Percentiles rank a stretch among this genome's conserved stretches.
These are phyloP conservation scores for Syncephalastrum monosporum DNA, from an alignment of 371 early-diverging fungal species.

Conservation along the genomic window DNA sequence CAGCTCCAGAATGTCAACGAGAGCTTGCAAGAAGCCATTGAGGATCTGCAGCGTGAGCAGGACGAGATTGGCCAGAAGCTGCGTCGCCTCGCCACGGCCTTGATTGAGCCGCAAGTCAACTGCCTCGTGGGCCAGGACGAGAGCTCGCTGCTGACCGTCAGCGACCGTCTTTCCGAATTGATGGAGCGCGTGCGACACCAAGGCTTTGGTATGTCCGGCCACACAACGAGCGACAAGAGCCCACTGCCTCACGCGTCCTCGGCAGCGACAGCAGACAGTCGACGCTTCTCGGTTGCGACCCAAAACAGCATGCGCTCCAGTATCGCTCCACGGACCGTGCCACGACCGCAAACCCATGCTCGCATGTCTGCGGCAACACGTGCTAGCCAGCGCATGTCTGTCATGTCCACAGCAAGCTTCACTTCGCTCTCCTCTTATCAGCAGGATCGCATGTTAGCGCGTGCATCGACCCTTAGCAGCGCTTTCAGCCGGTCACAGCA, in stretches of 20 bases:
- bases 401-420: slow-evolving; percentile 43
- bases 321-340: neutral
- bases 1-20: slow-evolving; percentile 51
- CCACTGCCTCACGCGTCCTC: neutral
- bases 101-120: slow-evolving; percentile 48
- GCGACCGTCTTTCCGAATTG: slow-evolving; percentile 34
- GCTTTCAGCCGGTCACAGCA: slow-evolving; percentile 21
- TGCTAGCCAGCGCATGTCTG: slow-evolving; percentile 27
- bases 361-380: slow-evolving; percentile 16
- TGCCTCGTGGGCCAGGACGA: slow-evolving; percentile 35
- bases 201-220: slow-evolving; percentile 24
- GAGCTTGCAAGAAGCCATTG: slow-evolving; percentile 33
- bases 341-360: neutral
- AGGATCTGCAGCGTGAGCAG: slow-evolving; percentile 44
- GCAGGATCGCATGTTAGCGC: slow-evolving; percentile 44
- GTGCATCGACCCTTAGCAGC: slow-evolving; percentile 35
- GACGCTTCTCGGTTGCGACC: slow-evolving; percentile 10
- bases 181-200: slow-evolving; percentile 36
- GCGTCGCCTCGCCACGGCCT: slow-evolving; percentile 19
- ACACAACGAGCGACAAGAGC: slow-evolving; percentile 1
- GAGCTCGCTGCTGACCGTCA: slow-evolving; percentile 31
- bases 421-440: slow-evolving; percentile 48
- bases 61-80: slow-evolving; percentile 32
- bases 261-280: neutral
- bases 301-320: slow-evolving; percentile 5